Percentiles rank a stretch among this genome's conserved stretches.
phyloP scores from a whole-genome alignment of 768 basidiomycete species.

The Boletellus ananas region DNA sequence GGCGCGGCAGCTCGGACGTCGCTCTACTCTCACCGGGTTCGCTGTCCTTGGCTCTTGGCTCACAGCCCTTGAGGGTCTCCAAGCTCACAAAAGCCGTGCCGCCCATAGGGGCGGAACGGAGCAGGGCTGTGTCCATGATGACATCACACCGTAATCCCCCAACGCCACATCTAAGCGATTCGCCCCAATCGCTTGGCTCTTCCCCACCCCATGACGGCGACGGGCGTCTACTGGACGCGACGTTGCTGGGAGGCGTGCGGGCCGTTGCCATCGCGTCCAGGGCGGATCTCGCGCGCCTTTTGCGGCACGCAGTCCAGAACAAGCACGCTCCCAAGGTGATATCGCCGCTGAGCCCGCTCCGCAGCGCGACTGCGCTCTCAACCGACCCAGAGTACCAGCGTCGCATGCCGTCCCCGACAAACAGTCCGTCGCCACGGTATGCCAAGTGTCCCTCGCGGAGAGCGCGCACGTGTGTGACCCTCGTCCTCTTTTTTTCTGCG shows the following conservation, averaged over 20 bases:
- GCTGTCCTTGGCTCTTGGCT: conserved; percentile 23
- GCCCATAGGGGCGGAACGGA: conserved; percentile 33
- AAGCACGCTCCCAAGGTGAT: conserved; percentile 25
- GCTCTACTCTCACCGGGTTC: conserved; percentile 9
- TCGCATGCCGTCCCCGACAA: conserved; percentile 22
- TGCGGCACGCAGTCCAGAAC: conserved; percentile 24
- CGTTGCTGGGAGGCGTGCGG: not conserved
- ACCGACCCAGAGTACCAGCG: conserved; percentile 13
- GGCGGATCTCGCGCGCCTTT: conserved; percentile 22
- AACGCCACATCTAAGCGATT: not conserved
- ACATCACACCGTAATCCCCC: conserved; percentile 7
- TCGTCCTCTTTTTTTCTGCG: too few relatives aligned
- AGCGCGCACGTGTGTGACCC: conserved; percentile 25
- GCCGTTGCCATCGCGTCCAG: conserved; percentile 3
- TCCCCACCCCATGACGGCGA: conserved; percentile 2
- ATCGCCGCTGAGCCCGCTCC: conserved; percentile 33
- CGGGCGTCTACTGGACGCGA: not conserved
- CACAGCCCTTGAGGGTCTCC: conserved; percentile 21
- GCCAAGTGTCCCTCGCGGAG: conserved; percentile 12
- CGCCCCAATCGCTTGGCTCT: conserved; percentile 6
- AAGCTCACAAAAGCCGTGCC: conserved; percentile 20
- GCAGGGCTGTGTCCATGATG: conserved; percentile 16
- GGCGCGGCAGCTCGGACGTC: conserved; percentile 5
- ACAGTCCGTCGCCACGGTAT: conserved; percentile 22
- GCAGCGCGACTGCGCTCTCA: conserved; percentile 15